phyloP scores from a whole-genome alignment of 2,329 filamentous ascomycete species.

The Ceratocystis papillata region DNA sequence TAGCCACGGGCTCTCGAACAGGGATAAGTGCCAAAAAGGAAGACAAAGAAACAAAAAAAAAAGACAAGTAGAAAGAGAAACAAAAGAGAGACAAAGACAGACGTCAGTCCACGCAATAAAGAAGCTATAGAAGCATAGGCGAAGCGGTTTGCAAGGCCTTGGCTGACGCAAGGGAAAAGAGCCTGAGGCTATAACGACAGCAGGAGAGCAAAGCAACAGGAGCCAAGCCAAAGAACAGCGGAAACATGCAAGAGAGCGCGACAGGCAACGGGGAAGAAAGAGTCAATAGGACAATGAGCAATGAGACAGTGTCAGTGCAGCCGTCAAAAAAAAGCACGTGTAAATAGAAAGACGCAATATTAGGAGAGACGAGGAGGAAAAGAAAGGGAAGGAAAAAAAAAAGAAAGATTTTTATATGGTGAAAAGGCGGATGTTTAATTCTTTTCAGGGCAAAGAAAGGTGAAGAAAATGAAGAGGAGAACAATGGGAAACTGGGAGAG shows the following conservation, averaged over 20 bases:
- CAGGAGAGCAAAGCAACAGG: too few species aligned
- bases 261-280: not conserved
- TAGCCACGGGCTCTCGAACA: too few species aligned
- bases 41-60: not conserved
- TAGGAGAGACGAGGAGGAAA: not conserved
- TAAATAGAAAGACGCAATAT: constrained; percentile 7
- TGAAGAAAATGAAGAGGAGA: constrained; percentile 7
- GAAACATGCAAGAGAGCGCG: not conserved
- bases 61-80: not conserved
- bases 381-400: not conserved
- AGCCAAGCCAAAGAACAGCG: not conserved
- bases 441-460: not conserved
- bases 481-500: constrained; percentile 1
- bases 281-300: not conserved
- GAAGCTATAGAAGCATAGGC: constrained; percentile 3
- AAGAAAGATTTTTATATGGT: constrained; percentile 7
- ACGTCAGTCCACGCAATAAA: not conserved
- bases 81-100: not conserved
- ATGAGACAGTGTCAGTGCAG: not conserved
- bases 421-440: not conserved
- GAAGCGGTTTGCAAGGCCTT: not conserved
- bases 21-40: not conserved
- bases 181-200: not conserved
- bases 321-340: not conserved
- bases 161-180: not conserved